Percentiles rank a stretch among this genome's conserved stretches.
Evolutionary conservation across 2,329 filamentous ascomycete genomes (phyloP).

Genomic region (Penicillium sp.): DNA sequence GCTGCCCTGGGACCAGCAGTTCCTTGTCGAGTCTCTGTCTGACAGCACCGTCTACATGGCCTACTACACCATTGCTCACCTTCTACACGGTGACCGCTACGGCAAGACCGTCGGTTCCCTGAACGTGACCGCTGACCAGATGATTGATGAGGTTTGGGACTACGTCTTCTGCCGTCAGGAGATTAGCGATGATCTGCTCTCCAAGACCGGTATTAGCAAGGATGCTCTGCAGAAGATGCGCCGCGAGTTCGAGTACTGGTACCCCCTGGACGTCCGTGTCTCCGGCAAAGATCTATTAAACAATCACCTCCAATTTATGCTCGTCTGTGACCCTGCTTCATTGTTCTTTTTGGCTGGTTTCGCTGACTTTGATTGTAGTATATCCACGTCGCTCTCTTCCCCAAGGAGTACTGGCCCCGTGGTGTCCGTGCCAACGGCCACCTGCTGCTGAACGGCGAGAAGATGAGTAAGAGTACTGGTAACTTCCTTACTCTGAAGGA

Average conservation of each 20-base stretch:
- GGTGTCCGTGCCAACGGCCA: slow-evolving; percentile 87
- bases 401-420: slow-evolving; percentile 79
- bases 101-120: slow-evolving; percentile 65
- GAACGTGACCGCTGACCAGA: slow-evolving; percentile 72
- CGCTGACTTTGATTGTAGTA: slow-evolving; percentile 45
- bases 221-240: slow-evolving; percentile 73
- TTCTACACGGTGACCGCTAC: slow-evolving; percentile 78
- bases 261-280: slow-evolving; percentile 80
- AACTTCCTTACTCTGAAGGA: slow-evolving; percentile 93
- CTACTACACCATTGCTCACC: slow-evolving; percentile 57
- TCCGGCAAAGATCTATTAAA: slow-evolving; percentile 91
- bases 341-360: too few species aligned
- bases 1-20: slow-evolving; percentile 86
- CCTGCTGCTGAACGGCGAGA: slow-evolving; percentile 89
- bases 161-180: slow-evolving; percentile 81
- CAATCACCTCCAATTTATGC: slow-evolving; percentile 92
- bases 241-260: slow-evolving; percentile 94
- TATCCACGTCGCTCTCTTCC: slow-evolving; percentile 85
- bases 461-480: slow-evolving; percentile 97
- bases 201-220: slow-evolving; percentile 65
- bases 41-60: slow-evolving; percentile 83
- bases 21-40: slow-evolving; percentile 85
- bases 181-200: slow-evolving; percentile 59
- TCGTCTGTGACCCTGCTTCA: slow-evolving; percentile 34
- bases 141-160: slow-evolving; percentile 95